These are phyloP conservation scores for Metschnikowia kofuensis DNA, from an alignment of 805 yeast species.

Conservation along the genomic window DNA sequence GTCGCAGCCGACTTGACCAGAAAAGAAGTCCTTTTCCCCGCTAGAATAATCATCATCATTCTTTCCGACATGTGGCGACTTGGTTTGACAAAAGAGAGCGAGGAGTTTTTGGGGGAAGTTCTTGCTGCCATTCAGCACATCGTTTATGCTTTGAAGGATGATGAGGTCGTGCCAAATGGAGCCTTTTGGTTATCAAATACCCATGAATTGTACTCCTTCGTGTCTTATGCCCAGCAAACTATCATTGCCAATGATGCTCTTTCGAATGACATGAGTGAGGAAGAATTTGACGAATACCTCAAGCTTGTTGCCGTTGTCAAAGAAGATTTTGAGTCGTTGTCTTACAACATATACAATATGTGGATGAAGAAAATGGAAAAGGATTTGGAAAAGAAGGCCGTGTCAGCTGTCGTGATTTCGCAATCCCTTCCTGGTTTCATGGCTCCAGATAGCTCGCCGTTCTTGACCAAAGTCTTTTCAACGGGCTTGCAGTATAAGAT, in stretches of 20 bases:
- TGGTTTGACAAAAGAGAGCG: slow-evolving; percentile 89
- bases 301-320: slow-evolving; percentile 85
- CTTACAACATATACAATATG: slow-evolving; percentile 90
- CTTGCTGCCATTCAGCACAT: slow-evolving; percentile 81
- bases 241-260: slow-evolving; percentile 79
- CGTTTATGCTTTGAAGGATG: slow-evolving; percentile 77
- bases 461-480: slow-evolving; percentile 78
- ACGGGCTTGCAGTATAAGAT: slow-evolving; percentile 73
- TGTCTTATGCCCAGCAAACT: slow-evolving; percentile 90
- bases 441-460: slow-evolving; percentile 79
- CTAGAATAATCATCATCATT: slow-evolving; percentile 87
- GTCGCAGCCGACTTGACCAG: slow-evolving; percentile 79
- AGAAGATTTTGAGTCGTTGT: slow-evolving; percentile 90
- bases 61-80: slow-evolving; percentile 98
- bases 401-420: slow-evolving; percentile 91
- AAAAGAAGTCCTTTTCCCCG: slow-evolving; percentile 93
- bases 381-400: slow-evolving; percentile 83
- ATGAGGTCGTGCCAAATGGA: slow-evolving; percentile 84
- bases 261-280: slow-evolving; percentile 80
- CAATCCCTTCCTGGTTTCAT: slow-evolving; percentile 96
- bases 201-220: slow-evolving; percentile 92
- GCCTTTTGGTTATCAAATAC: slow-evolving; percentile 98
- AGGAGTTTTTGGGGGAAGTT: slow-evolving; percentile 85
- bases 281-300: slow-evolving; percentile 86
- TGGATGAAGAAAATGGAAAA: slow-evolving; percentile 96